phyloP scores from a whole-genome alignment of 352 stramenopile genomes.

The Blastocystis sp. region DNA sequence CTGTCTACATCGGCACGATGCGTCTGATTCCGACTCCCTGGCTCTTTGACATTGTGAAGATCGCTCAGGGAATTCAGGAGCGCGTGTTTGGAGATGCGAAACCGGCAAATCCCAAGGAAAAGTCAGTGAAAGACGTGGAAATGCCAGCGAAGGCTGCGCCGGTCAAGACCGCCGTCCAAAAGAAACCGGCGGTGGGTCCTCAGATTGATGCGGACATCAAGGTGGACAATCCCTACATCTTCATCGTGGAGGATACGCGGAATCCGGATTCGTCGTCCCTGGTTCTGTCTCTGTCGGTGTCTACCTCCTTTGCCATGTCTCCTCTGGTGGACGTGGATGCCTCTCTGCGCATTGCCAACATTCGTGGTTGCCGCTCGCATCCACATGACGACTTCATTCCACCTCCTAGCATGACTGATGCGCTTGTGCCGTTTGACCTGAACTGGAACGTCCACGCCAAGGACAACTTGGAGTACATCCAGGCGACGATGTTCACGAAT shows the following conservation, averaged over 20 bases:
- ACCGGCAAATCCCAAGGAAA: neutral
- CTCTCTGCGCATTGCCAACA: conserved; percentile 6
- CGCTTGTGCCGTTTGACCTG: conserved; percentile 16
- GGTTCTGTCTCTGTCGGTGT: conserved; percentile 4
- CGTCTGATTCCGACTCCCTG: conserved; percentile 16
- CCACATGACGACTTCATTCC: neutral
- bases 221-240: conserved; percentile 46
- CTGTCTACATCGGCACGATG: conserved; percentile 1
- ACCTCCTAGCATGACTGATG: conserved; percentile 30
- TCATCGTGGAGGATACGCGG: conserved; percentile 24
- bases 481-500: conserved; percentile 31
- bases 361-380: conserved; percentile 41
- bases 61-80: conserved; percentile 13
- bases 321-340: neutral
- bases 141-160: neutral
- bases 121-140: neutral
- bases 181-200: neutral
- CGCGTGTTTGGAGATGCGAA: neutral
- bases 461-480: neutral
- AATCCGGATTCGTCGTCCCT: conserved; percentile 6
- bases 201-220: neutral
- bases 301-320: neutral
- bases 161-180: neutral
- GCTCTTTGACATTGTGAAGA: conserved; percentile 47
- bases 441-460: conserved; percentile 8